Base-by-base conservation (phyloP, 306 rosid genomes). In the Cajanus cajan region DNA sequence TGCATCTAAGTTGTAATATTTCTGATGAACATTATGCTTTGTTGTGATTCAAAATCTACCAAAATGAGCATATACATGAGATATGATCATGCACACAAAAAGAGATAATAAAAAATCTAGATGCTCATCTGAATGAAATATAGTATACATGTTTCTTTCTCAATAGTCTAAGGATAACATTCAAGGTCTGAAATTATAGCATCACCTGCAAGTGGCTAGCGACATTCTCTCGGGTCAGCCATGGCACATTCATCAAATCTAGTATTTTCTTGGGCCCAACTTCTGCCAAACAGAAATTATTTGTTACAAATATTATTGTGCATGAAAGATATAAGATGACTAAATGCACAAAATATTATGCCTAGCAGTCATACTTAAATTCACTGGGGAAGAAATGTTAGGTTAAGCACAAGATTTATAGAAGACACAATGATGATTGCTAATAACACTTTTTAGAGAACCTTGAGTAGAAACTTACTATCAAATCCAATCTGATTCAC, bases 121-220 rank as follows among this genome's bases (percentile, higher is more conserved):
- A 59, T 71, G 64, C 43, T 78, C 45, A 45, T 79, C 28, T 61
- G 22, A 71, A 36, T 21, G 43, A 71, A 71, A 71, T 22, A 80
- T 44, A 57, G 33, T 39, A 80, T 65, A 33, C 65, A 40, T 34
- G 48, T 41, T 77, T 78, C 34, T 78, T 59, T 82, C 79, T 43
- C 52, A 28, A 68, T 22, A 62, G 39, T 36, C 13, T 0, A 65
- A 44, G 70, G 41, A 45, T 14, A 50, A 59, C 48, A 81, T 31
- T 47, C 48, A 50, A 73, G 33, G 59, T 25, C 52, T 74, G 68
- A 19, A 37, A 73, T 21, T 68, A 52, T 37, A 69, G 64, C 43
- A 72, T 85, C 80, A 82, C 83, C 99, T 96, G 99, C 89, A 96
- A 90, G 85, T 96, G 99, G 87, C 99, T 96, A 16, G 99, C 99